A percentile compares a stretch with the other conserved stretches of the same genome.
Evolutionary conservation across 192 early-diverging fungal species (phyloP).

Genomic region (Coemansia sp.): DNA sequence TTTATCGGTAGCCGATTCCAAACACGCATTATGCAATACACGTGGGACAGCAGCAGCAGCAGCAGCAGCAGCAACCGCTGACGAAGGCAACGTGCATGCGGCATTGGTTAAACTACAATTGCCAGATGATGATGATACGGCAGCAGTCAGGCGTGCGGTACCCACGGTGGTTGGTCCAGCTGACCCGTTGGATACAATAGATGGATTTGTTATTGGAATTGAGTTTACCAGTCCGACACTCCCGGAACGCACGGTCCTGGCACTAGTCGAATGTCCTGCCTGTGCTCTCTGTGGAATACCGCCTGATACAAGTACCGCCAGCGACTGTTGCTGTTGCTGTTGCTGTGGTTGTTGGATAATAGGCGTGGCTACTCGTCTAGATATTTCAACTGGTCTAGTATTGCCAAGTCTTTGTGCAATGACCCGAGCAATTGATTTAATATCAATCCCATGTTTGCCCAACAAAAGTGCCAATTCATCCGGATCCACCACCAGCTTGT

Average conservation of each 20-base stretch:
- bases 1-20: constrained; percentile 18
- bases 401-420: constrained; percentile 26
- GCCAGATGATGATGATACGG: background rate
- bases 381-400: background rate
- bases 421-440: constrained; percentile 31
- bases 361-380: background rate
- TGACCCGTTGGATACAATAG: background rate
- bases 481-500: constrained; percentile 51
- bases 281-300: constrained; percentile 32
- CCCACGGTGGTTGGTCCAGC: constrained; percentile 7
- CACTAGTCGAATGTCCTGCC: constrained; percentile 46
- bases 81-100: too few species aligned
- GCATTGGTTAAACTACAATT: background rate
- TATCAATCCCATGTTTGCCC: constrained; percentile 49
- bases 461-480: constrained; percentile 46
- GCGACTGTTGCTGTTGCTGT: background rate
- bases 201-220: background rate
- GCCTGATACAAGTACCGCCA: background rate
- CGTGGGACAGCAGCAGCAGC: background rate
- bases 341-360: background rate
- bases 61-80: too few species aligned
- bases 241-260: constrained; percentile 16
- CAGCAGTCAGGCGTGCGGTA: constrained; percentile 9
- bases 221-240: constrained; percentile 5
- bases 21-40: constrained; percentile 15